Conservation (phyloP, 306 rosid species). For the Calophaca sinica region DNA sequence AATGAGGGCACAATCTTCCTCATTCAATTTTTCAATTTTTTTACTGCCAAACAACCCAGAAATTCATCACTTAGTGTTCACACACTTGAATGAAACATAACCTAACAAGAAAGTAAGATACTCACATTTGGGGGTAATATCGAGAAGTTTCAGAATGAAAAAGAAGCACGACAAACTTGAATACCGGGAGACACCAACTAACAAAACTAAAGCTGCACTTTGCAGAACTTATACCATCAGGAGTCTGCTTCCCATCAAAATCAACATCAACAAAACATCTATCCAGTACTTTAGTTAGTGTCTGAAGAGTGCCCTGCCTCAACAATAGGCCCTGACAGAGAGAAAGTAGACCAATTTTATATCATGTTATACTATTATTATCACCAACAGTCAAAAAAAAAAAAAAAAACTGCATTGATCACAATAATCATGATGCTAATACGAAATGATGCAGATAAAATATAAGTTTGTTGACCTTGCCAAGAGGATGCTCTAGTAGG, state of each 20-base stretch:
- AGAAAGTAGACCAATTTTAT: constrained; percentile 28
- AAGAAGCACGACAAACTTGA: constrained; percentile 75
- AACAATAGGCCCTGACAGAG: constrained; percentile 67
- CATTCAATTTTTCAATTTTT: constrained; percentile 54
- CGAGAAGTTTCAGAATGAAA: constrained; percentile 57
- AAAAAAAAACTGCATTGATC: constrained; percentile 9
- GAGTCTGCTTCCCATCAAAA: constrained; percentile 58
- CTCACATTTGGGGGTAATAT: constrained; percentile 65
- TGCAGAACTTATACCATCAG: constrained; percentile 59
- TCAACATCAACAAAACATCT: constrained; percentile 65
- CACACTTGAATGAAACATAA: constrained; percentile 24
- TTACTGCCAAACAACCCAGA: constrained; percentile 58
- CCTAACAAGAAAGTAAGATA: constrained; percentile 41
- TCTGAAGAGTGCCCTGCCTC: constrained; percentile 65
- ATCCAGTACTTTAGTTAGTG: constrained; percentile 69
- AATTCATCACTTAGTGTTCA: constrained; percentile 32
- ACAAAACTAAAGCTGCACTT: constrained; percentile 55
- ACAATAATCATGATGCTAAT: constrained; percentile 24
- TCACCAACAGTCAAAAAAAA: constrained; percentile 14
- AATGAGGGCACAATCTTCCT: constrained; percentile 66
- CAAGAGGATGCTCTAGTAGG: constrained; percentile 89
- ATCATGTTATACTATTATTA: constrained; percentile 19
- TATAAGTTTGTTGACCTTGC: constrained; percentile 63
- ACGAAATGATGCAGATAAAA: constrained; percentile 33
- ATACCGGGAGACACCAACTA: constrained; percentile 83